Evolutionary conservation across 2,329 filamentous ascomycete genomes (phyloP).

Genomic region (Alternaria sp.): DNA sequence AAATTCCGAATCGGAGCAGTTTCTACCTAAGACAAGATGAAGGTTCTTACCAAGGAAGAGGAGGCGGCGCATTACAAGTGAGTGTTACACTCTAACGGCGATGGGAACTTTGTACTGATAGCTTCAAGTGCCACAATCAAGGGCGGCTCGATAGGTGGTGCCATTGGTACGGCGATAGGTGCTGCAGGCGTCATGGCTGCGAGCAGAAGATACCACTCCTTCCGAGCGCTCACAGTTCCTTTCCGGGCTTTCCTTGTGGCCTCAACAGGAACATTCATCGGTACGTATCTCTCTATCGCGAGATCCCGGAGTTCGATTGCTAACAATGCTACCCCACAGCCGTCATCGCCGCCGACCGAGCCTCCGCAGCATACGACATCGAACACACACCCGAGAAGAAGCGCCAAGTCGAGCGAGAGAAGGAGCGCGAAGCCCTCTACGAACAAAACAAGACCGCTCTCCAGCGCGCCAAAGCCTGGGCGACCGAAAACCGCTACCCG

Average conservation of each 20-base stretch:
- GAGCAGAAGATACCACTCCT: constrained; percentile 73
- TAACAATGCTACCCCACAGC: constrained; percentile 40
- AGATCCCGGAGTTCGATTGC: not conserved
- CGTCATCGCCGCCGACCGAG: constrained; percentile 83
- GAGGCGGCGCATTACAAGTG: constrained; percentile 83
- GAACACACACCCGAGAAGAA: constrained; percentile 65
- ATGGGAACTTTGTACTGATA: constrained; percentile 15
- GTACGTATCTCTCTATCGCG: constrained; percentile 48
- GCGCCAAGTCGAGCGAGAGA: constrained; percentile 36
- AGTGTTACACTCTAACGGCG: constrained; percentile 15
- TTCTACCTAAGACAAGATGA: constrained; percentile 66
- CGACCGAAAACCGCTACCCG: constrained; percentile 80
- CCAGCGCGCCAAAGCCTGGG: constrained; percentile 74
- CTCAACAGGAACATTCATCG: constrained; percentile 79
- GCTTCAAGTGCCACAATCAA: constrained; percentile 69
- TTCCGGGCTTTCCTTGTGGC: constrained; percentile 91
- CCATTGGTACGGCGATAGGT: constrained; percentile 71
- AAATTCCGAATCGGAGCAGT: constrained; percentile 1
- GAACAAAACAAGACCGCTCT: constrained; percentile 62
- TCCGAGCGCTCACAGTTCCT: constrained; percentile 82
- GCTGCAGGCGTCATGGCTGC: constrained; percentile 71
- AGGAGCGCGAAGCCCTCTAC: constrained; percentile 47
- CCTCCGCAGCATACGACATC: constrained; percentile 74
- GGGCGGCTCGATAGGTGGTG: constrained; percentile 77
- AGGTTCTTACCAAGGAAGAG: constrained; percentile 93